These are phyloP conservation scores for Backusella liffmaniae DNA, from an alignment of 192 early-diverging fungal genomes.

Conservation along the genomic window DNA sequence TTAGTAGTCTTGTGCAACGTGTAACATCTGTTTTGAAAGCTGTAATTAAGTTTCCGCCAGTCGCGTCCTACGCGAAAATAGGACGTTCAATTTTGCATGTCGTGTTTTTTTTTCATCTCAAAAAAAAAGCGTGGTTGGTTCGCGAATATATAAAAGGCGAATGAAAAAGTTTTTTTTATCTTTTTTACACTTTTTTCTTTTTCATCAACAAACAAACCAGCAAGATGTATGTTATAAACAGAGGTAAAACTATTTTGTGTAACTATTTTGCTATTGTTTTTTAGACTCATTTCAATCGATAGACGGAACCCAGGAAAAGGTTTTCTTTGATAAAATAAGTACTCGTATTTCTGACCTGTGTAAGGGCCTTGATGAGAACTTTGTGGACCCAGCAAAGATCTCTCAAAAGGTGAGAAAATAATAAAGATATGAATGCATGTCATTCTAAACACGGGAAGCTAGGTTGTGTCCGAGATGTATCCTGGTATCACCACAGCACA, in stretches of 20 bases:
- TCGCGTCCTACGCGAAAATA: slow-evolving; percentile 5
- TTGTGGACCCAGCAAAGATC: slow-evolving; percentile 85
- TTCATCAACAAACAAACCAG: background rate
- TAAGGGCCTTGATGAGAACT: slow-evolving; percentile 90
- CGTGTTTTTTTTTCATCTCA: slow-evolving; percentile 6
- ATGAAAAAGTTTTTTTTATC: background rate
- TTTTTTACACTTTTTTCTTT: background rate
- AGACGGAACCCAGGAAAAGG: slow-evolving; percentile 76
- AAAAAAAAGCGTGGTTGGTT: slow-evolving; percentile 3
- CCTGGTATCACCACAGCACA: slow-evolving; percentile 97
- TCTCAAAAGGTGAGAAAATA: slow-evolving; percentile 79
- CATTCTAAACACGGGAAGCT: background rate
- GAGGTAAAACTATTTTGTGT: slow-evolving; percentile 31
- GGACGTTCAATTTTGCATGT: slow-evolving; percentile 13
- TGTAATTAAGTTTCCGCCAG: background rate
- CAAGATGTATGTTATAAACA: slow-evolving; percentile 42
- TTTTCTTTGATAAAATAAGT: slow-evolving; percentile 96
- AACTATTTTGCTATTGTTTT: background rate
- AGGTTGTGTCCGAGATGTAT: slow-evolving; percentile 93
- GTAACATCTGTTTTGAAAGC: background rate
- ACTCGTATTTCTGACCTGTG: slow-evolving; percentile 90
- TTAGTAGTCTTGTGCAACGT: background rate
- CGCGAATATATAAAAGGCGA: background rate
- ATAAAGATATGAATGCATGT: background rate
- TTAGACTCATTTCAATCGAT: background rate